Conservation (phyloP, 1,284 basidiomycete species). For the Cutaneotrichosporon arboriforme region DNA sequence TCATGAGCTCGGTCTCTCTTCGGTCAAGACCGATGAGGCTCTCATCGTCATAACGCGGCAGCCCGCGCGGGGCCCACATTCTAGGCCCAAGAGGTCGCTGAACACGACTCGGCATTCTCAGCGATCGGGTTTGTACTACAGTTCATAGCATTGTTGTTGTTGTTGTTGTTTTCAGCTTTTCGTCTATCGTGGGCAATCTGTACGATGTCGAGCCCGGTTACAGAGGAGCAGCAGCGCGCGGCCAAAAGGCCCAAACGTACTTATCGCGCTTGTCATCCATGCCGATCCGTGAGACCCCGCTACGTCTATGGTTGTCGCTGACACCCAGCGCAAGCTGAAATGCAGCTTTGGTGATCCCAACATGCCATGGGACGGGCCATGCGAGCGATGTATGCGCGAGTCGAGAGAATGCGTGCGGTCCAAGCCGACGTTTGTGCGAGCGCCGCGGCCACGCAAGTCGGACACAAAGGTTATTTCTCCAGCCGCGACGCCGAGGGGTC, state of each 20-base stretch:
- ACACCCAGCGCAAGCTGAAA: conserved; percentile 16
- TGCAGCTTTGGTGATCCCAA: conserved; percentile 18
- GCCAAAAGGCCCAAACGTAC: conserved; percentile 12
- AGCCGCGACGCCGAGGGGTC: neutral
- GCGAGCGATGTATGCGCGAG: conserved; percentile 14
- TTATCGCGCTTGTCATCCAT: conserved; percentile 14
- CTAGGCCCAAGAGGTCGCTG: too few species aligned
- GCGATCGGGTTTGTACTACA: too few species aligned
- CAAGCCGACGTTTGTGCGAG: conserved; percentile 5
- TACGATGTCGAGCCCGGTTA: neutral
- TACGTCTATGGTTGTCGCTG: too few species aligned
- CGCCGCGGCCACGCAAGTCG: neutral
- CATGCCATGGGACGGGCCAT: conserved; percentile 15
- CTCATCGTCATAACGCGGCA: too few species aligned
- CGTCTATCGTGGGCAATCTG: too few species aligned
- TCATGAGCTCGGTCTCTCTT: too few species aligned
- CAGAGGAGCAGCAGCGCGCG: neutral
- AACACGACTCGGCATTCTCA: too few species aligned
- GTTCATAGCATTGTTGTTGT: too few species aligned
- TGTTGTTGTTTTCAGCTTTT: too few species aligned
- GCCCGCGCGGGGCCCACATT: too few species aligned
- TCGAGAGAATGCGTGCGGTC: conserved; percentile 12
- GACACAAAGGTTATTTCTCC: neutral
- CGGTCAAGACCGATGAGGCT: too few species aligned
- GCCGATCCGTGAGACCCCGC: conserved; percentile 1